Evolutionary conservation across 306 rosid species (phyloP).

Genomic region (Erythrophleum fordii): DNA sequence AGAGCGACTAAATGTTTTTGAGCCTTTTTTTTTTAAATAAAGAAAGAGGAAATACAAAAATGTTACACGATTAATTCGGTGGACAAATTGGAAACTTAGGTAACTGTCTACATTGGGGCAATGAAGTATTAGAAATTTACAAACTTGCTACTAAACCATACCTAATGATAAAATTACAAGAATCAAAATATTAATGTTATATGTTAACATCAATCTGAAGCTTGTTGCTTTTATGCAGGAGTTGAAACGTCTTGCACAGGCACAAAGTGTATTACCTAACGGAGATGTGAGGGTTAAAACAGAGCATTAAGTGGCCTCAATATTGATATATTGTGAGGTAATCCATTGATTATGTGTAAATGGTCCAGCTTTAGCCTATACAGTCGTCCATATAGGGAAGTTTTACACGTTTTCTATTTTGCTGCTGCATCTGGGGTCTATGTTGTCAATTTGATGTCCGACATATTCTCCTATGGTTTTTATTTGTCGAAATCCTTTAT

Average conservation of each 20-base stretch:
- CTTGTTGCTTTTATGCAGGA: slow-evolving; percentile 61
- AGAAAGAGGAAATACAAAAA: neutral
- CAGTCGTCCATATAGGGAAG: neutral
- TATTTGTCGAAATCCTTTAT: neutral
- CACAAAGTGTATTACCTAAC: slow-evolving; percentile 74
- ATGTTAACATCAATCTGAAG: slow-evolving; percentile 1
- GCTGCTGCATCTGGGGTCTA: neutral
- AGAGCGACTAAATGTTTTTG: neutral
- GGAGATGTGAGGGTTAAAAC: slow-evolving; percentile 83
- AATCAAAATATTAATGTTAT: neutral
- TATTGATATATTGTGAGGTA: slow-evolving; percentile 6
- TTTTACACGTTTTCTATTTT: neutral
- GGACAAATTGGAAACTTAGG: neutral
- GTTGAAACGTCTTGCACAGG: slow-evolving; percentile 73
- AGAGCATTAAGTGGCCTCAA: slow-evolving; percentile 53
- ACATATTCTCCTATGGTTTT: neutral
- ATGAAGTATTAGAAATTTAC: neutral
- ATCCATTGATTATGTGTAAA: neutral
- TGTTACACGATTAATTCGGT: neutral
- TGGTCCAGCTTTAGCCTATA: neutral
- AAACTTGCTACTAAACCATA: neutral
- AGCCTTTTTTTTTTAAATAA: neutral
- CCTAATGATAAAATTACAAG: neutral
- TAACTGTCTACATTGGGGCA: too few relatives aligned
- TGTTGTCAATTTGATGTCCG: neutral